Evolutionary conservation across 352 stramenopile genomes (phyloP), one percentile per base, ranked within the genome.

Genomic region (Pythium volutum): DNA sequence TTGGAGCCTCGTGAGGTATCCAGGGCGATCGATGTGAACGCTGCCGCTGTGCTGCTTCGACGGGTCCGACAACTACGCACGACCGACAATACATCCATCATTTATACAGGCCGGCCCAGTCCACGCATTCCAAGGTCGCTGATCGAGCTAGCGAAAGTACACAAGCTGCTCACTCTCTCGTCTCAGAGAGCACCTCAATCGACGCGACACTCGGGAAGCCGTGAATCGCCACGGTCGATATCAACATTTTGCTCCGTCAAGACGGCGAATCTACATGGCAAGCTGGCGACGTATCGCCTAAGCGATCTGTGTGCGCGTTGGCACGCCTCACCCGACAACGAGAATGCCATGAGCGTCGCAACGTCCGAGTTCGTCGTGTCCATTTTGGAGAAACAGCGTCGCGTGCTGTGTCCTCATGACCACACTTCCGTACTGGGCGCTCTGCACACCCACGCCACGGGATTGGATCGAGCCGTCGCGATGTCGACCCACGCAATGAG

Each of bases 171-270:
- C 12, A 39, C 47, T 14, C 39, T 55, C 10, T 59, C 58, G 15
- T 31, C 48, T 18, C 52, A 43, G 9, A 22, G 22, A 26, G 41
- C 50, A 23, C 20, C 38, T 6, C 36, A 26, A 23, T 0, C 26
- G 2, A 12, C 12, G 0, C 8, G 12, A 10, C 9, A 16, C 20
- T 12, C 2, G 41, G 7, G 33, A 2, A 3, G 7, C 12, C 3
- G 8, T 3, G 5, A 2, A 2, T 29, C 27, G 11, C 31, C 53
- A 23, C 38, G 51, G 18, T 60, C 55, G 4, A 5, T 66, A 12
- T 59, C 50, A 3, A 71, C 58, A 26, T 71, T 71, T 29, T 59
- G 42, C 31, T 56, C 58, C 3, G 42, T 56, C 14, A 71, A 71
- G 45, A 50, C 26, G 2, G 45, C 57, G 38, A 33, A 62, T n/a